Percentiles rank a stretch among this genome's conserved stretches.
phyloP scores from a whole-genome alignment of 768 basidiomycete species.

The Russula sp. region DNA sequence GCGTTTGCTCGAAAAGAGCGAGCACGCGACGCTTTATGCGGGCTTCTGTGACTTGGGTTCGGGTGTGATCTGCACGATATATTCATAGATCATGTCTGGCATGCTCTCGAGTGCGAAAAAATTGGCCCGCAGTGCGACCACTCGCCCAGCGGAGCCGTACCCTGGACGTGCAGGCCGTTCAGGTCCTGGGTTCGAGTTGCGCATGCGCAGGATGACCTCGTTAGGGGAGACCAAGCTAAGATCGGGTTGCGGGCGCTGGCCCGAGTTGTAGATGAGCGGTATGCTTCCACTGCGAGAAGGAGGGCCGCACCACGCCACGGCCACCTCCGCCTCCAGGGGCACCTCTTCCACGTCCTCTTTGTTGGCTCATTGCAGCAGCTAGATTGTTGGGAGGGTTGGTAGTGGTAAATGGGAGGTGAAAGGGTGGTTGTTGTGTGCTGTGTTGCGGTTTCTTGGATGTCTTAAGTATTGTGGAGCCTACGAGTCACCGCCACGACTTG shows the following conservation, averaged over 20 bases:
- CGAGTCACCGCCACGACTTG: too few relatives aligned
- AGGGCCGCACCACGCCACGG: conserved; percentile 16
- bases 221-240: conserved; percentile 17
- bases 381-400: too few relatives aligned
- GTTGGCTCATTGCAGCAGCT: conserved; percentile 16
- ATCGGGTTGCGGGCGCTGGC: conserved; percentile 34
- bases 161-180: conserved; percentile 29
- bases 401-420: neutral
- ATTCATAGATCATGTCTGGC: conserved; percentile 52
- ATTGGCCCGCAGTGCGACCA: conserved; percentile 55
- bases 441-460: neutral
- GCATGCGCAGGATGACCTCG: conserved; percentile 38
- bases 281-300: conserved; percentile 4
- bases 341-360: conserved; percentile 27
- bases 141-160: conserved; percentile 35
- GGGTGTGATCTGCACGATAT: conserved; percentile 51
- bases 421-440: neutral
- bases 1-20: conserved; percentile 48
- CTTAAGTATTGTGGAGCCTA: neutral
- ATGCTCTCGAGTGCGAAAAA: conserved; percentile 57
- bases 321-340: conserved; percentile 3
- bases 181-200: conserved; percentile 6
- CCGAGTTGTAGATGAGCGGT: conserved; percentile 26
- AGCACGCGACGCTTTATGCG: conserved; percentile 52
- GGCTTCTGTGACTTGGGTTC: conserved; percentile 42